Evolutionary conservation across 331 rosid species (phyloP).

Genomic region (Quercus tomentella): DNA sequence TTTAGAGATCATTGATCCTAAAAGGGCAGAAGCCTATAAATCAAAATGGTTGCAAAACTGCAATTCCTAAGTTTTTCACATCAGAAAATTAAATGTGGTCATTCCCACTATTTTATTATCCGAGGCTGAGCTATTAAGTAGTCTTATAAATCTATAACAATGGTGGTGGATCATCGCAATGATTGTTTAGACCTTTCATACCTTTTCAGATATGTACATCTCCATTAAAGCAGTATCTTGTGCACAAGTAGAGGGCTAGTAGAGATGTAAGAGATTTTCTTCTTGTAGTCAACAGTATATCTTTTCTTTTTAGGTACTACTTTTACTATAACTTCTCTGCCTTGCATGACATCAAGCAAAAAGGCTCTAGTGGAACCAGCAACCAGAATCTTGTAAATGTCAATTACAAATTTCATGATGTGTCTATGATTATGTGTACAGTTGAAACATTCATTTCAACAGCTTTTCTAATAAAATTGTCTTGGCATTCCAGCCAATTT

Average conservation of each 20-base stretch:
- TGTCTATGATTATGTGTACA: background rate
- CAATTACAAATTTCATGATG: conserved; percentile 25
- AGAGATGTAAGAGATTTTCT: conserved; percentile 21
- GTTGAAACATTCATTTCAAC: background rate
- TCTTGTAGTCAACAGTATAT: background rate
- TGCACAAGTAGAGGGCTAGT: conserved; percentile 21
- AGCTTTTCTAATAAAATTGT: background rate
- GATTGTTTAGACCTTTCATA: conserved; percentile 13
- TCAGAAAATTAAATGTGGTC: background rate
- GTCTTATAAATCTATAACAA: conserved; percentile 18
- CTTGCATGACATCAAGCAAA: conserved; percentile 44
- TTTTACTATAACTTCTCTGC: conserved; percentile 78
- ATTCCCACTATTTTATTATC: conserved; percentile 12
- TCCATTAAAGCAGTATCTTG: conserved; percentile 20
- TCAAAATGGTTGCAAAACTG: conserved; percentile 26
- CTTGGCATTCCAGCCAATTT: background rate
- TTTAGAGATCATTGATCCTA: conserved; percentile 59
- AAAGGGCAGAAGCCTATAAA: conserved; percentile 42
- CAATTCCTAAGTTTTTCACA: background rate
- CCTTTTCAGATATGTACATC: conserved; percentile 27
- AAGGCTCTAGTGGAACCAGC: conserved; percentile 97
- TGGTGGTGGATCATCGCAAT: conserved; percentile 18
- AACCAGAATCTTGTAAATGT: conserved; percentile 81
- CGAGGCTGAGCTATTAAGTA: conserved; percentile 8
- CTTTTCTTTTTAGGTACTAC: conserved; percentile 79